phyloP scores from a whole-genome alignment of 2,329 filamentous ascomycete genomes.

The Beauveria pseudobassiana region DNA sequence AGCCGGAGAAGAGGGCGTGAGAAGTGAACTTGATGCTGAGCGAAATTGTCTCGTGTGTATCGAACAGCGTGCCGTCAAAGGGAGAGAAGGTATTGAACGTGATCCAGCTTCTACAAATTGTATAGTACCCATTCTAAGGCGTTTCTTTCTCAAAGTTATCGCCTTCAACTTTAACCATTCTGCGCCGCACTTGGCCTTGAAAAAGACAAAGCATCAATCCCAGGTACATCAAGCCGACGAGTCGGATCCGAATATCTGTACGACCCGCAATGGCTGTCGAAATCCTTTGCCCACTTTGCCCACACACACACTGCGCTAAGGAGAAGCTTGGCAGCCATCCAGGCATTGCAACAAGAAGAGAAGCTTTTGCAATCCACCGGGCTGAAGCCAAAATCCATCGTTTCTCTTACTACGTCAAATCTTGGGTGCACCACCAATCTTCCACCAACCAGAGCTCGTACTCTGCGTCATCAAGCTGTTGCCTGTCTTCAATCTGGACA shows the following conservation, averaged over 20 bases:
- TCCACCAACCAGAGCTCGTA: background rate
- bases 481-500: background rate
- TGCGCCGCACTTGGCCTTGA: too few relatives aligned
- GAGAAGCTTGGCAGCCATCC: background rate
- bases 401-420: background rate
- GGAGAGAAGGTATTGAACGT: too few relatives aligned
- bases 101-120: too few relatives aligned
- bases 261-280: background rate
- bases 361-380: background rate
- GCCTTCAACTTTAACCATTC: too few relatives aligned
- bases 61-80: constrained; percentile 16
- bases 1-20: constrained; percentile 8
- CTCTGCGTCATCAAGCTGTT: background rate
- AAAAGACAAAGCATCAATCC: background rate
- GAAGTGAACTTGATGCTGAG: constrained; percentile 15
- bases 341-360: background rate
- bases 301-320: background rate
- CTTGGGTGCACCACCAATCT: background rate
- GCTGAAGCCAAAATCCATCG: background rate
- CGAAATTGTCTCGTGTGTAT: constrained; percentile 13
- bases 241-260: background rate
- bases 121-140: too few relatives aligned
- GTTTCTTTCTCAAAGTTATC: too few relatives aligned
- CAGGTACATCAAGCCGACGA: background rate
- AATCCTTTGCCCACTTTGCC: background rate